Percentiles rank a stretch among this genome's conserved stretches.
These are phyloP conservation scores for Rusavskia elegans DNA, from an alignment of 495 filamentous ascomycete genomes.

Conservation along the genomic window DNA sequence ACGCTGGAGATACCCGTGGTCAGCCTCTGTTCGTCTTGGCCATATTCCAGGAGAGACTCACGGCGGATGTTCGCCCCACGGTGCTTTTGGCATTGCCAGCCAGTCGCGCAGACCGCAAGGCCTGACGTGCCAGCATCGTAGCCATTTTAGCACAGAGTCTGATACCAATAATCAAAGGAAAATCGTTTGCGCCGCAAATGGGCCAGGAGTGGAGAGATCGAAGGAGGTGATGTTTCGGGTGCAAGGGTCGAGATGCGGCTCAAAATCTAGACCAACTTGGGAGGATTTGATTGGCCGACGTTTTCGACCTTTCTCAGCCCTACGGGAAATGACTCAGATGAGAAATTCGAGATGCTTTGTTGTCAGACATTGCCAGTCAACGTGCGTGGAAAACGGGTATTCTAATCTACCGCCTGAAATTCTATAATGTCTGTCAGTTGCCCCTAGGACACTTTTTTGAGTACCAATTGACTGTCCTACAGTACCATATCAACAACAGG, in stretches of 20 bases:
- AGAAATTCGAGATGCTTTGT: no score
- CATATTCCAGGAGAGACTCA: conserved; percentile 19
- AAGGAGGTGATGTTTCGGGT: not conserved
- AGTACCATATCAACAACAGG: conserved; percentile 85
- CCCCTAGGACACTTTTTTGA: no score
- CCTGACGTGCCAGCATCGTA: conserved; percentile 77
- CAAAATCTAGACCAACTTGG: not conserved
- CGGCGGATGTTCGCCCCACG: conserved; percentile 32
- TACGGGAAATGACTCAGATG: not conserved
- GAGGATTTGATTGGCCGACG: not conserved
- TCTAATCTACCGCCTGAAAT: no score
- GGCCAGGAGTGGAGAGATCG: not conserved
- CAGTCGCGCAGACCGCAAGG: conserved; percentile 63
- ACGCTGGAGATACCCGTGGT: conserved; percentile 12
- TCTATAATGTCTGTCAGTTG: conserved; percentile 9
- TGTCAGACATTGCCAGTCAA: no score
- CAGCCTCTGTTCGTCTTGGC: conserved; percentile 17
- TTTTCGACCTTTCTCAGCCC: not conserved
- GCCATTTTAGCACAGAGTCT: conserved; percentile 4
- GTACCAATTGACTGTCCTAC: not conserved
- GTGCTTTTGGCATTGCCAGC: conserved; percentile 46
- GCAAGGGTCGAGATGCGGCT: not conserved
- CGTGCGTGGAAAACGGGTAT: no score
- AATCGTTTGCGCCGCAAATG: not conserved
- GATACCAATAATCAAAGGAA: not conserved